Percentiles rank a stretch among this genome's conserved stretches.
These are phyloP conservation scores for Colletotrichum sp. DNA, from an alignment of 2,329 filamentous ascomycete genomes.

Conservation along the genomic window DNA sequence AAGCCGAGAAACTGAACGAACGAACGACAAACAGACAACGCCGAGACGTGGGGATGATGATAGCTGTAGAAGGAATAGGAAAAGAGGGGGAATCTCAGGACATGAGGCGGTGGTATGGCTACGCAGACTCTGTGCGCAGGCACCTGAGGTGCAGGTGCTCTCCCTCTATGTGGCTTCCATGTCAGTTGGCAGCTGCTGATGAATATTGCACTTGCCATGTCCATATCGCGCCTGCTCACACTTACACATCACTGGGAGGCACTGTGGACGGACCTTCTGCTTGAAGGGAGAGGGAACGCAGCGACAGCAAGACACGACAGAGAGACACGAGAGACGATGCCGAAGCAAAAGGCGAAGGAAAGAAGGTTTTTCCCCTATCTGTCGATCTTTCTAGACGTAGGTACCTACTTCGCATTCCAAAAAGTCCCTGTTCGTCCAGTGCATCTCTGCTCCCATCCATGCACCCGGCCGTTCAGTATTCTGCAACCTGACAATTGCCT, in stretches of 20 bases:
- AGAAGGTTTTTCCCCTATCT: neutral
- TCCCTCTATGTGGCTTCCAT: neutral
- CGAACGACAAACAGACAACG: neutral
- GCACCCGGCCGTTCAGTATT: neutral
- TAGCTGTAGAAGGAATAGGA: neutral
- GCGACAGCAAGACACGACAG: neutral
- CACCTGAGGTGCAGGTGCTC: neutral
- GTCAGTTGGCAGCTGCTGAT: neutral
- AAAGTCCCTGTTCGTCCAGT: neutral
- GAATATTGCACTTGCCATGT: neutral
- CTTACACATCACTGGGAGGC: neutral
- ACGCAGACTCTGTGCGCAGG: neutral
- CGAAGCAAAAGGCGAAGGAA: no score
- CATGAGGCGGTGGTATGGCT: neutral
- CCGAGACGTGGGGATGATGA: neutral
- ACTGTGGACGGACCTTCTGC: neutral
- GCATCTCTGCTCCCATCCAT: neutral
- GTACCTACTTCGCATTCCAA: neutral
- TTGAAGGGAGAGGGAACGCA: neutral
- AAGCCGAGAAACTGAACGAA: neutral
- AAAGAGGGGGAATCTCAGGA: no score
- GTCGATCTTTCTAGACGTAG: neutral
- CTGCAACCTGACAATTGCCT: neutral
- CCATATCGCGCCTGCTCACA: neutral
- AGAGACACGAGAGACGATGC: neutral